Evolutionary conservation across 2,329 filamentous ascomycete genomes (phyloP).

Genomic region (Neofusicoccum ribis): DNA sequence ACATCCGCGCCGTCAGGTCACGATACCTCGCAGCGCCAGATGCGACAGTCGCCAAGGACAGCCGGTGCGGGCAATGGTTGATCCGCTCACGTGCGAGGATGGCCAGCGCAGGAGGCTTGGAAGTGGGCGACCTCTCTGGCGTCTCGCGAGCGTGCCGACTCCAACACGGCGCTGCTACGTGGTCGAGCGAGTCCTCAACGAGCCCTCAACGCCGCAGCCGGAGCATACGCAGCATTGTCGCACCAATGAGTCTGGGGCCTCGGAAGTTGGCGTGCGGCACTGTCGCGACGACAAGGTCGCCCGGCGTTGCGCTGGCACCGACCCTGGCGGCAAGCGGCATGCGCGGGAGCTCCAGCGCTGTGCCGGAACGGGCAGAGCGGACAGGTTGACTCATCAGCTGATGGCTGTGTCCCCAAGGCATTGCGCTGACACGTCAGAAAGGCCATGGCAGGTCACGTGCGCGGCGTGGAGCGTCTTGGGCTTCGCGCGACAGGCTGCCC

Average conservation of each 20-base stretch:
- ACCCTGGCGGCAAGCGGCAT: neutral
- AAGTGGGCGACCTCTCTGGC: neutral
- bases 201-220: neutral
- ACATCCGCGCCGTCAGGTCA: no score
- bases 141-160: neutral
- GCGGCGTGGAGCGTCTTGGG: neutral
- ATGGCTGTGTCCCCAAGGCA: neutral
- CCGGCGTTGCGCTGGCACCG: constrained; percentile 6
- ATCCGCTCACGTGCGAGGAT: constrained; percentile 1
- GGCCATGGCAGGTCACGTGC: neutral
- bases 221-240: neutral
- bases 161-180: constrained; percentile 8
- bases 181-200: constrained; percentile 1
- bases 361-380: neutral
- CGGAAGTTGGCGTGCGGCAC: neutral
- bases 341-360: neutral
- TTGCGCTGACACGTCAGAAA: constrained; percentile 7
- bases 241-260: constrained; percentile 1
- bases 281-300: neutral
- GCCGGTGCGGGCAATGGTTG: constrained; percentile 6
- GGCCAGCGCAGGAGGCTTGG: neutral
- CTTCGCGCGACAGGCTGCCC: constrained; percentile 7
- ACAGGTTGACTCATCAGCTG: constrained; percentile 4
- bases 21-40: no score
- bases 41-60: neutral